Conservation (phyloP, 257 asterid genomes). For the Penstemon davidsonii region DNA sequence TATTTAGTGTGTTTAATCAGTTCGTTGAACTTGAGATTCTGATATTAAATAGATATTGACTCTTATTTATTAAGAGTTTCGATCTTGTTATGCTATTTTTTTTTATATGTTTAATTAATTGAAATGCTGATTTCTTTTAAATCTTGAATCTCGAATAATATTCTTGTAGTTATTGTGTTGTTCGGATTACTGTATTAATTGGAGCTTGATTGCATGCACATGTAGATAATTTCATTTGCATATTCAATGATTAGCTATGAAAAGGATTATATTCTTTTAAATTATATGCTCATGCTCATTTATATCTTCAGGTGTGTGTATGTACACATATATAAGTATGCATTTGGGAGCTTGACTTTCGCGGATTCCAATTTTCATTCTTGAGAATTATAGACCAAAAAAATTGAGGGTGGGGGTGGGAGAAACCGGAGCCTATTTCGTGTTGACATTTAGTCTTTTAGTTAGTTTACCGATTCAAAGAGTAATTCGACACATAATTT, state of each 20-base stretch:
- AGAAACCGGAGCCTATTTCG: neutral
- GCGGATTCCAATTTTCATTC: too few relatives aligned
- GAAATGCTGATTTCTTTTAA: neutral
- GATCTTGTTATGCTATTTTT: neutral
- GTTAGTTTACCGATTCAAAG: too few relatives aligned
- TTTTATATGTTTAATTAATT: neutral
- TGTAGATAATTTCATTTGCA: slow-evolving; percentile 4
- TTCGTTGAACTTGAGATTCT: slow-evolving; percentile 1
- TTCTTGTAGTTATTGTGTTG: neutral
- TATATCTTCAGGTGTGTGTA: slow-evolving; percentile 8
- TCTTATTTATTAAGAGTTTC: neutral
- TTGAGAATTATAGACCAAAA: neutral
- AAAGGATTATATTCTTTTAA: neutral
- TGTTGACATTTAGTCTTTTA: neutral
- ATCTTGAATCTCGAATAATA: neutral
- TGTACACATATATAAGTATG: neutral
- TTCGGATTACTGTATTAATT: neutral
- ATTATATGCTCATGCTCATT: slow-evolving; percentile 2
- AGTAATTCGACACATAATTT: neutral
- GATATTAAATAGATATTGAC: neutral
- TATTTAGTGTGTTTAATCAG: too few relatives aligned
- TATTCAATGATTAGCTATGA: neutral
- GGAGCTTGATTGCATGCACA: too few relatives aligned
- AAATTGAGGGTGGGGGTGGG: neutral
- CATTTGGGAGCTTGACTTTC: slow-evolving; percentile 13